phyloP scores from a whole-genome alignment of 352 stramenopile species.

The Pythium grandisporangium region DNA sequence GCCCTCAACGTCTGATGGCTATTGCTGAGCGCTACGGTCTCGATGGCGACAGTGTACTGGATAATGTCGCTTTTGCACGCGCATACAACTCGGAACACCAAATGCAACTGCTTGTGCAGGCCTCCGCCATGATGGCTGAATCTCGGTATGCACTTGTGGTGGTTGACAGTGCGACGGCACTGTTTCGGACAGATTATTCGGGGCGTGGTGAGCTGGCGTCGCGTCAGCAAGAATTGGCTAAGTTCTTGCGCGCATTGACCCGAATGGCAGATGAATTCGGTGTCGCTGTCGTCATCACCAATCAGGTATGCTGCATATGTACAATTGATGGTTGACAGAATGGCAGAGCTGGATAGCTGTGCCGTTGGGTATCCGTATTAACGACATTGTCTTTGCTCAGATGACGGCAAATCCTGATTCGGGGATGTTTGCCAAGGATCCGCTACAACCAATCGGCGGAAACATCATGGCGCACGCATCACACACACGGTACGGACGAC shows the following conservation, averaged over 20 bases:
- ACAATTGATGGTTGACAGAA: background rate
- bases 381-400: too few relatives aligned
- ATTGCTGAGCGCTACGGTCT: conserved; percentile 98
- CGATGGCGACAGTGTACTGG: conserved; percentile 93
- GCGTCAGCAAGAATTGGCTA: conserved; percentile 82
- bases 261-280: conserved; percentile 98
- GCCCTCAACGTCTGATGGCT: conserved; percentile 91
- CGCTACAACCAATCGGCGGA: conserved; percentile 86
- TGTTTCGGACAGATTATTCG: conserved; percentile 99
- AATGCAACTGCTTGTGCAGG: conserved; percentile 96
- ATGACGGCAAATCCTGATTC: conserved; percentile 87
- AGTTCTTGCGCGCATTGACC: conserved; percentile 96
- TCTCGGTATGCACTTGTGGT: conserved; percentile 93
- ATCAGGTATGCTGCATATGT: conserved; percentile 37
- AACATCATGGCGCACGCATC: conserved; percentile 87
- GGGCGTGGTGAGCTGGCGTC: conserved; percentile 97
- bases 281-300: conserved; percentile 91
- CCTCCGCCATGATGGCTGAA: conserved; percentile 98
- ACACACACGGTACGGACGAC: conserved; percentile 44
- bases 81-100: conserved; percentile 99
- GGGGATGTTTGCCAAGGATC: conserved; percentile 87
- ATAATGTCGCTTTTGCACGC: conserved; percentile 98
- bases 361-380: too few relatives aligned
- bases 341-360: background rate
- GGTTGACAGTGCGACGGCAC: conserved; percentile 96